phyloP scores from a whole-genome alignment of 768 basidiomycete genomes.

The Mrakia gelida region DNA sequence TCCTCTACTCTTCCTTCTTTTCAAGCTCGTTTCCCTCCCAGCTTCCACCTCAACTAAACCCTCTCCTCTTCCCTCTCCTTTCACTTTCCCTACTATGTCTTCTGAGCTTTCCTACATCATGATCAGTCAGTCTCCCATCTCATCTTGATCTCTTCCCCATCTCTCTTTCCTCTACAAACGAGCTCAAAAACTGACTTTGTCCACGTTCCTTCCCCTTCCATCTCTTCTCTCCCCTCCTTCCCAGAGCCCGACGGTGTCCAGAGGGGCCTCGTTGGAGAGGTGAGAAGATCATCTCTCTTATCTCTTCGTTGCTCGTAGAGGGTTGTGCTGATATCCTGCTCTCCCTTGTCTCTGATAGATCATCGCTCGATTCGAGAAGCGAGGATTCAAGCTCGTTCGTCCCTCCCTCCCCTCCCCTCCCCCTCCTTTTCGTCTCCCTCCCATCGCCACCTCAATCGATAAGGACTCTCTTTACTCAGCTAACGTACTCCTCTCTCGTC shows the following conservation, averaged over 20 bases:
- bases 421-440: background rate
- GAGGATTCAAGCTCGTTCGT: slow-evolving; percentile 72
- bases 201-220: slow-evolving; percentile 10
- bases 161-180: background rate
- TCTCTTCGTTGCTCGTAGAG: background rate
- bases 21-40: background rate
- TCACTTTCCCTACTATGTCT: slow-evolving; percentile 53
- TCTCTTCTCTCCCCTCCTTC: slow-evolving; percentile 18
- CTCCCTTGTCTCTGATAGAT: slow-evolving; percentile 54
- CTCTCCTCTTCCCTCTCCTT: background rate
- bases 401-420: background rate
- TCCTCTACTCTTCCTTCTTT: background rate
- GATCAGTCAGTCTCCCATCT: slow-evolving; percentile 62
- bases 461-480: too few species aligned
- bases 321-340: background rate
- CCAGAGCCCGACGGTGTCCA: slow-evolving; percentile 96
- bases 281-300: background rate
- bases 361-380: slow-evolving; percentile 92
- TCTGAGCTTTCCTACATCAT: slow-evolving; percentile 97
- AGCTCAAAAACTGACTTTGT: slow-evolving; percentile 22
- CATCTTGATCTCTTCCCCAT: slow-evolving; percentile 37
- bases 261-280: slow-evolving; percentile 51
- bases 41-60: background rate
- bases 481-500: background rate
- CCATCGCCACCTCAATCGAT: background rate